Percentiles rank a stretch among this genome's conserved stretches.
phyloP scores from a whole-genome alignment of 768 basidiomycete genomes.

The Collybia sp. region DNA sequence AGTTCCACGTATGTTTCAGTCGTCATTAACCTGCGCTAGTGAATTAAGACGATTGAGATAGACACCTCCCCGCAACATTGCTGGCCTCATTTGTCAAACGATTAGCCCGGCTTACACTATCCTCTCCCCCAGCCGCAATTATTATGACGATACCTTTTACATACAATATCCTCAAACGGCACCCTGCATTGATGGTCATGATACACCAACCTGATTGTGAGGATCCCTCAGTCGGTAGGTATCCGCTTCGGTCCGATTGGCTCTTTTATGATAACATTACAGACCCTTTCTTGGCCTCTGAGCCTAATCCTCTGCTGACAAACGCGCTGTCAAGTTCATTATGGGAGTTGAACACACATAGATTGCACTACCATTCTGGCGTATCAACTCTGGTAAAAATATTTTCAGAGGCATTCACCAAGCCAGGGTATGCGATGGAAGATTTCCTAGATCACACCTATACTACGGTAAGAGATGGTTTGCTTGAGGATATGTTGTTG shows the following conservation, averaged over 20 bases:
- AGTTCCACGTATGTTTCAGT: constrained; percentile 72
- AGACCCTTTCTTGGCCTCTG: constrained; percentile 67
- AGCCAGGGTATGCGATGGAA: constrained; percentile 84
- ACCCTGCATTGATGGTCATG: constrained; percentile 90
- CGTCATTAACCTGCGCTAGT: not conserved
- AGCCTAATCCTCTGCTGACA: constrained; percentile 72
- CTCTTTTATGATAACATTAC: not conserved
- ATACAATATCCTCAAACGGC: constrained; percentile 90
- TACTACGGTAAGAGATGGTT: constrained; percentile 53
- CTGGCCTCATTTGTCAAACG: constrained; percentile 95
- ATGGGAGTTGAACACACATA: constrained; percentile 86
- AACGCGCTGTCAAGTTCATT: constrained; percentile 82
- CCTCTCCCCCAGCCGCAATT: constrained; percentile 86
- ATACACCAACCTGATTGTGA: constrained; percentile 63
- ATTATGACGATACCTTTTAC: constrained; percentile 90
- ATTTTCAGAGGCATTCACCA: constrained; percentile 91
- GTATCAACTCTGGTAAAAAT: constrained; percentile 88
- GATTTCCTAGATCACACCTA: constrained; percentile 97
- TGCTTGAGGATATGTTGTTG: constrained; percentile 1
- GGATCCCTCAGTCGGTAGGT: constrained; percentile 28
- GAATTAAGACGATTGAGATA: constrained; percentile 3
- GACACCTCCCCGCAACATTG: constrained; percentile 86
- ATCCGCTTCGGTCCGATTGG: not conserved
- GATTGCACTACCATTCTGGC: constrained; percentile 77
- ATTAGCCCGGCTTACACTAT: constrained; percentile 76